These are phyloP conservation scores for Wickerhamomyces sydowiorum DNA, from an alignment of 805 yeast species.

Conservation along the genomic window DNA sequence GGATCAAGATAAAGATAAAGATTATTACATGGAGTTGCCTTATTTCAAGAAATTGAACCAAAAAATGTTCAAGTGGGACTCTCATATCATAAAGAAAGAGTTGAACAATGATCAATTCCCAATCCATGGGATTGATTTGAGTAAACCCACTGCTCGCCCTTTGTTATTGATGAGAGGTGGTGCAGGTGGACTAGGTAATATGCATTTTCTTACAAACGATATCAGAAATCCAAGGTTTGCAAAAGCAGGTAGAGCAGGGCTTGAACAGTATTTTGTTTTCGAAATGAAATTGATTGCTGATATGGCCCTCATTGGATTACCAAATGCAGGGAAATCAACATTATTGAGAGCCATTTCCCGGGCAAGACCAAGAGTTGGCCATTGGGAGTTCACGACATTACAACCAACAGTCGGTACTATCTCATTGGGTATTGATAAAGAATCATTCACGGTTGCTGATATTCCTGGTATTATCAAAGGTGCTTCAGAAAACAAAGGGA, in stretches of 20 bases:
- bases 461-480: conserved; percentile 94
- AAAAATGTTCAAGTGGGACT: conserved; percentile 62
- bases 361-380: conserved; percentile 89
- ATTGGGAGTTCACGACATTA: conserved; percentile 94
- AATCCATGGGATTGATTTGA: conserved; percentile 70
- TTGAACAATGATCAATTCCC: conserved; percentile 66
- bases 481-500: conserved; percentile 78
- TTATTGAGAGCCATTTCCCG: conserved; percentile 78
- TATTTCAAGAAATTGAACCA: conserved; percentile 62
- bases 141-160: conserved; percentile 58
- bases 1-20: conserved; percentile 56
- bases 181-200: conserved; percentile 91
- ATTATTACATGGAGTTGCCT: conserved; percentile 57
- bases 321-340: conserved; percentile 96
- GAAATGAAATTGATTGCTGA: conserved; percentile 90
- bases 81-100: conserved; percentile 52
- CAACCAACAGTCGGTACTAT: conserved; percentile 92
- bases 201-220: conserved; percentile 82
- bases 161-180: conserved; percentile 77
- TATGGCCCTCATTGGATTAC: conserved; percentile 89
- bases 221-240: conserved; percentile 89
- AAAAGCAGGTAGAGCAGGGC: conserved; percentile 68
- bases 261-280: conserved; percentile 62
- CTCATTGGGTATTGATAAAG: conserved; percentile 52
- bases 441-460: conserved; percentile 86